Evolutionary conservation across 495 filamentous ascomycete species (phyloP).

Genomic region (Letharia lupina): DNA sequence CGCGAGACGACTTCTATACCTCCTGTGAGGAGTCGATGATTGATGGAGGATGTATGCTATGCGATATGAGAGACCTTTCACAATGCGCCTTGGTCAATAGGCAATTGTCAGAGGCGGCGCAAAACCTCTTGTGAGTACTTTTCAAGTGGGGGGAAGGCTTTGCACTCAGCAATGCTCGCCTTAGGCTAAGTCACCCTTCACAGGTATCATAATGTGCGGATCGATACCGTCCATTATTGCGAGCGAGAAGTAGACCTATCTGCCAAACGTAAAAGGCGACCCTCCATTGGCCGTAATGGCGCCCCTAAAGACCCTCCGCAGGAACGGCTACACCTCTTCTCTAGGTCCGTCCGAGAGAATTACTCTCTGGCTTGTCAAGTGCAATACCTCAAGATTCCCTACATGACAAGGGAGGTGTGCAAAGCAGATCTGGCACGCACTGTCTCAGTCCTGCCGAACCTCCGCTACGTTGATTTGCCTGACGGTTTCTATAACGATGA

Average conservation of each 20-base stretch:
- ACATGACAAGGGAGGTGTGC: constrained; percentile 87
- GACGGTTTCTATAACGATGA: constrained; percentile 81
- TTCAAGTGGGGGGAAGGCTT: not conserved
- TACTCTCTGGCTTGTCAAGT: constrained; percentile 57
- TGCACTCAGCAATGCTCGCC: constrained; percentile 7
- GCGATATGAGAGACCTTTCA: constrained; percentile 85
- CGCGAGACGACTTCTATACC: constrained; percentile 64
- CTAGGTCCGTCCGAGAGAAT: constrained; percentile 69
- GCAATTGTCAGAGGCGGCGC: constrained; percentile 54
- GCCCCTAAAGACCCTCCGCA: constrained; percentile 70
- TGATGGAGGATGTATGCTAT: constrained; percentile 87
- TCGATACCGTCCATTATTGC: constrained; percentile 94
- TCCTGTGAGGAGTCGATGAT: constrained; percentile 74
- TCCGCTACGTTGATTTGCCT: constrained; percentile 86
- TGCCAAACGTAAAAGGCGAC: constrained; percentile 65
- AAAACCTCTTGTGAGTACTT: constrained; percentile 51
- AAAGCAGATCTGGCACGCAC: constrained; percentile 77
- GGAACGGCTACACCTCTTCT: constrained; percentile 67
- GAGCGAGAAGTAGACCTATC: constrained; percentile 71
- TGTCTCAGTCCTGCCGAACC: constrained; percentile 73
- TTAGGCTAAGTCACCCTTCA: constrained; percentile 4
- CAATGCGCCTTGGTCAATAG: constrained; percentile 65
- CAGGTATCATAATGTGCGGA: constrained; percentile 83
- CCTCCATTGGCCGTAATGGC: constrained; percentile 65
- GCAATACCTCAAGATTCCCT: constrained; percentile 79